Percentiles rank a stretch among this genome's conserved stretches.
Evolutionary conservation across 2,329 filamentous ascomycete species (phyloP).

Genomic region (Fusarium nematophilum): DNA sequence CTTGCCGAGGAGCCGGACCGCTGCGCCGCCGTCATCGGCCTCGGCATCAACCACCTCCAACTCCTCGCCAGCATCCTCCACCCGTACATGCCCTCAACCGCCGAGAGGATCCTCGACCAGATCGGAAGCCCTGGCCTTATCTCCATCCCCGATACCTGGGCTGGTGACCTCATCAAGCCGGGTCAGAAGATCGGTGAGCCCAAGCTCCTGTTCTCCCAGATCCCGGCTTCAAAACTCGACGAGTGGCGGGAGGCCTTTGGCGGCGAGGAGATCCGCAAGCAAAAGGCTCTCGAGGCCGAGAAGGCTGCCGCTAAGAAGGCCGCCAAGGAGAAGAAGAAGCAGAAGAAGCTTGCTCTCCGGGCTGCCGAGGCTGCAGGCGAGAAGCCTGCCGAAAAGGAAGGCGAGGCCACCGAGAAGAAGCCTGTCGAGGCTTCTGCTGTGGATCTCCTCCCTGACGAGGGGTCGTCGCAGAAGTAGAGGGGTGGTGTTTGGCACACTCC

Average conservation of each 20-base stretch:
- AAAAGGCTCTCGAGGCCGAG: constrained; percentile 69
- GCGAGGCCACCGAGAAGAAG: constrained; percentile 27
- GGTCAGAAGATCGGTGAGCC: constrained; percentile 87
- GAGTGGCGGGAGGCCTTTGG: constrained; percentile 86
- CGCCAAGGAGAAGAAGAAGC: constrained; percentile 62
- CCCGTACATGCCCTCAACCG: constrained; percentile 87
- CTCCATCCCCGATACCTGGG: constrained; percentile 76
- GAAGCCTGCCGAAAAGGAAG: constrained; percentile 28
- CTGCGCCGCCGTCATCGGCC: constrained; percentile 72
- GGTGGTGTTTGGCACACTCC: neutral
- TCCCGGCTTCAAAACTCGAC: constrained; percentile 82
- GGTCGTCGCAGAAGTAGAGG: constrained; percentile 31
- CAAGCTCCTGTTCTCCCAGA: constrained; percentile 82
- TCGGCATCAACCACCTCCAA: constrained; percentile 86
- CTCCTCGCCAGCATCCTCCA: constrained; percentile 82
- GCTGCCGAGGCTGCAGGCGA: constrained; percentile 14
- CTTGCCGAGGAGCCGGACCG: constrained; percentile 65
- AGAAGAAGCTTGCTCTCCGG: constrained; percentile 50
- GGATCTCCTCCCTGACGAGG: constrained; percentile 32
- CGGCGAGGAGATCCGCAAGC: constrained; percentile 72
- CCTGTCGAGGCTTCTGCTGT: constrained; percentile 33
- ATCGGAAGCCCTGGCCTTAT: constrained; percentile 66
- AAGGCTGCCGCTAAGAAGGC: constrained; percentile 64
- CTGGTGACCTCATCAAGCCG: constrained; percentile 68
- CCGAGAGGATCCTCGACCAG: constrained; percentile 80